Evolutionary conservation across 2,329 filamentous ascomycete genomes (phyloP).

Genomic region (Lasiodiplodia hormozganensis): DNA sequence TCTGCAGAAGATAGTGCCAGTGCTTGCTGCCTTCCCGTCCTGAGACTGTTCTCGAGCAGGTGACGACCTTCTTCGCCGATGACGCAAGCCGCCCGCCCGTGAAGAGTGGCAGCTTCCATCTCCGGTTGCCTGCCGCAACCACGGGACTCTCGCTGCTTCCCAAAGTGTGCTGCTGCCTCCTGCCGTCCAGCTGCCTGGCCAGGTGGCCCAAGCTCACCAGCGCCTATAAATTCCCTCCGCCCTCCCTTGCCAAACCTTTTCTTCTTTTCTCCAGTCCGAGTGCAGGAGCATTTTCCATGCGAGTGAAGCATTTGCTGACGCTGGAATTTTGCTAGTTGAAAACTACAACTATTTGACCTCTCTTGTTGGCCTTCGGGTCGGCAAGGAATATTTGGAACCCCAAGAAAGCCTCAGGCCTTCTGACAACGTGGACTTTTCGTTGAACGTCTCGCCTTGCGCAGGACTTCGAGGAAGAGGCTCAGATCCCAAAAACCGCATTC

Average conservation of each 20-base stretch:
- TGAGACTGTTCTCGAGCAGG: background rate
- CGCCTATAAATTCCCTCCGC: background rate
- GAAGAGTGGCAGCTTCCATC: background rate
- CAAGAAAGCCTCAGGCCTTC: conserved; percentile 33
- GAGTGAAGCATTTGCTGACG: conserved; percentile 89
- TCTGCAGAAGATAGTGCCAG: too few species aligned
- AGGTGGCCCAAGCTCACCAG: background rate
- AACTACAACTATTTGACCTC: conserved; percentile 79
- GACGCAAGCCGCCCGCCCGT: background rate
- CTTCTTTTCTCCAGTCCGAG: conserved; percentile 59
- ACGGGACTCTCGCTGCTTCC: background rate
- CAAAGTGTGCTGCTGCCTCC: background rate
- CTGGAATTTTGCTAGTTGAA: conserved; percentile 90
- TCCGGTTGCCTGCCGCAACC: background rate
- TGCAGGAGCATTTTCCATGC: conserved; percentile 82
- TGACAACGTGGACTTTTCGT: conserved; percentile 56
- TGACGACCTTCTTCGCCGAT: background rate
- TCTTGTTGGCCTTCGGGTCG: conserved; percentile 73
- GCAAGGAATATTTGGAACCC: conserved; percentile 80
- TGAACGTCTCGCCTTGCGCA: conserved; percentile 53
- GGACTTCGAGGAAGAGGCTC: conserved; percentile 58
- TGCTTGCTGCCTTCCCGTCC: background rate
- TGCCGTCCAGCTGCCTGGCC: background rate
- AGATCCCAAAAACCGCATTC: background rate
- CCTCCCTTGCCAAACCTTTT: conserved; percentile 5